A percentile compares a stretch with the other conserved stretches of the same genome.
Evolutionary conservation across 768 basidiomycete genomes (phyloP).

Genomic region (Dendrothele bispora): DNA sequence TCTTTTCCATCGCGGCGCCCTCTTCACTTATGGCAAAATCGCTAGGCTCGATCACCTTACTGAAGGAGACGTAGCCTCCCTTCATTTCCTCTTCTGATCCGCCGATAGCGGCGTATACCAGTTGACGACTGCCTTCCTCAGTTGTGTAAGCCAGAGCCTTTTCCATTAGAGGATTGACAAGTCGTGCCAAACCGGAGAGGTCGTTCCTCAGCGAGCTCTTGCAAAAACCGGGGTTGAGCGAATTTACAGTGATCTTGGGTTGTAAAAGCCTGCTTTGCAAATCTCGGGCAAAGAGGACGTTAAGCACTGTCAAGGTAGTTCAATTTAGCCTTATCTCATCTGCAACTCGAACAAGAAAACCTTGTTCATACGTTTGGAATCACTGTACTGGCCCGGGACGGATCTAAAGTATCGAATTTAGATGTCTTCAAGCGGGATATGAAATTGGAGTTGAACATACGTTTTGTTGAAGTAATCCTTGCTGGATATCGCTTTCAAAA

Average conservation of each 20-base stretch:
- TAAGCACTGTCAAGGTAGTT: constrained; percentile 30
- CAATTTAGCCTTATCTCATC: too few species aligned
- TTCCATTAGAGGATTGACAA: constrained; percentile 25
- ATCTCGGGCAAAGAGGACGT: constrained; percentile 37
- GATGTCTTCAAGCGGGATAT: not conserved
- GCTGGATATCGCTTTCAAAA: constrained; percentile 29
- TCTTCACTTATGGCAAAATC: constrained; percentile 33
- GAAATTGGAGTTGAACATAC: constrained; percentile 13
- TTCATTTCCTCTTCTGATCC: constrained; percentile 16
- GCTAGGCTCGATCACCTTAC: constrained; percentile 28
- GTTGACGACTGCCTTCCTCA: constrained; percentile 34
- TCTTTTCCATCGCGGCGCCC: constrained; percentile 26
- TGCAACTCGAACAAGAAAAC: too few species aligned
- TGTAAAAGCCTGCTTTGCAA: constrained; percentile 29
- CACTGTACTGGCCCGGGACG: constrained; percentile 23
- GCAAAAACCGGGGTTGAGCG: constrained; percentile 44
- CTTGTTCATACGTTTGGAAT: constrained; percentile 33
- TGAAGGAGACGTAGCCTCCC: constrained; percentile 27
- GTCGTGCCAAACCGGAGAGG: constrained; percentile 14
- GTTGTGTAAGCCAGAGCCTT: constrained; percentile 31
- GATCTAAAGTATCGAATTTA: constrained; percentile 6
- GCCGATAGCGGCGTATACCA: constrained; percentile 36
- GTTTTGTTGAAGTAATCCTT: constrained; percentile 25
- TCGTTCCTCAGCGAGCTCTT: constrained; percentile 32
- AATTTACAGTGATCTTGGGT: constrained; percentile 30